Evolutionary conservation across 192 early-diverging fungal species (phyloP).

Genomic region (Funneliformis mosseae): DNA sequence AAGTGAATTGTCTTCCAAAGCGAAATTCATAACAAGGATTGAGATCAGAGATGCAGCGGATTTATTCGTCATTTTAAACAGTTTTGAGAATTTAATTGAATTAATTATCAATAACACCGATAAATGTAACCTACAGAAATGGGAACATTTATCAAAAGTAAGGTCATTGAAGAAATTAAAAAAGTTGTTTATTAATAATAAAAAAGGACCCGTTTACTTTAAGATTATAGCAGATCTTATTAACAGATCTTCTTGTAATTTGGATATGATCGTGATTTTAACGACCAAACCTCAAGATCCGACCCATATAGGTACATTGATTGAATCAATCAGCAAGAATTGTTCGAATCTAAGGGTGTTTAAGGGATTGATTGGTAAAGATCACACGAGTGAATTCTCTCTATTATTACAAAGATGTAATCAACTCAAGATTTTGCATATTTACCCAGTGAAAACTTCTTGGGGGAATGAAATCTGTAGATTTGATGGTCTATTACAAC

Average conservation of each 20-base stretch:
- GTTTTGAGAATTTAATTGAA: neutral
- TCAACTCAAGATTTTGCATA: neutral
- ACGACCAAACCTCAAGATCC: neutral
- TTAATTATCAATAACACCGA: neutral
- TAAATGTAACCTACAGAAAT: neutral
- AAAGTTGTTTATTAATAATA: neutral
- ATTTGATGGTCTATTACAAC: neutral
- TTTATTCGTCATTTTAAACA: neutral
- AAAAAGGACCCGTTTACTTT: neutral
- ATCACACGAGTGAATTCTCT: neutral
- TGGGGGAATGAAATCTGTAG: neutral
- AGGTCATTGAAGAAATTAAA: neutral
- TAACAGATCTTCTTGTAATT: neutral
- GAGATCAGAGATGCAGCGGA: neutral
- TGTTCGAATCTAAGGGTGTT: neutral
- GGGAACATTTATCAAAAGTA: neutral
- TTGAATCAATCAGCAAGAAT: neutral
- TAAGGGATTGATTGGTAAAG: neutral
- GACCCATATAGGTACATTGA: neutral
- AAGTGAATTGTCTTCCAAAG: neutral
- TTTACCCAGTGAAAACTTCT: neutral
- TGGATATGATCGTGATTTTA: neutral
- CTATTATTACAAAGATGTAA: neutral
- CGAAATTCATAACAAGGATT: neutral
- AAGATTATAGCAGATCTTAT: neutral